These are phyloP conservation scores for Prunus salicina DNA, from an alignment of 306 rosid species.

Conservation along the genomic window DNA sequence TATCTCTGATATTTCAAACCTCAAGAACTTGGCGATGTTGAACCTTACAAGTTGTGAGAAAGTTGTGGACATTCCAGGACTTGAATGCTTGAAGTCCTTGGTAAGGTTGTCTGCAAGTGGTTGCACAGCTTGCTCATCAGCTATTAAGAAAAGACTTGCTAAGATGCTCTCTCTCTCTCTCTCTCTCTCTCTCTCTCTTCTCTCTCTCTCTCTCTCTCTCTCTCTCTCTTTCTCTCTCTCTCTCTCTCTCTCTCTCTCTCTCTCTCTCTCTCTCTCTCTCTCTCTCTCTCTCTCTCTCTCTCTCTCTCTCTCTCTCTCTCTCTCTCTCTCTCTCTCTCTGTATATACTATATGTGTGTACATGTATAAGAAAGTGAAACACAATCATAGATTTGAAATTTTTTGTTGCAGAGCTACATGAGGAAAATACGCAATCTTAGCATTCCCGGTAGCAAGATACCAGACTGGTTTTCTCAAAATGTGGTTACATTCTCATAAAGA, in stretches of 20 bases:
- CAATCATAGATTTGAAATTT: not conserved
- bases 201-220: too few relatives aligned
- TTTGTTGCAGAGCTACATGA: slow-evolving; percentile 46
- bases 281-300: not conserved
- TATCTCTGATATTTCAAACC: slow-evolving; percentile 46
- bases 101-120: slow-evolving; percentile 42
- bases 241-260: too few relatives aligned
- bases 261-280: not conserved
- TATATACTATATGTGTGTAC: not conserved
- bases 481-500: slow-evolving; percentile 36
- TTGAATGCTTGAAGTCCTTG: slow-evolving; percentile 58
- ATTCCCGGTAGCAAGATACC: slow-evolving; percentile 65
- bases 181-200: not conserved
- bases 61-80: slow-evolving; percentile 59
- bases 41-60: slow-evolving; percentile 53
- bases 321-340: too few relatives aligned
- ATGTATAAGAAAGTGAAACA: not conserved
- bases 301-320: too few relatives aligned
- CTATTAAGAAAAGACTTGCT: slow-evolving; percentile 38
- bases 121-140: slow-evolving; percentile 46
- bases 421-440: slow-evolving; percentile 47
- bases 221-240: too few relatives aligned
- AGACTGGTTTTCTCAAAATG: slow-evolving; percentile 46
- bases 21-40: slow-evolving; percentile 39
- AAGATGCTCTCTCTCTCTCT: slow-evolving; percentile 35